Conservation (phyloP, 148 eudicot species). For the Polygonum aviculare region DNA sequence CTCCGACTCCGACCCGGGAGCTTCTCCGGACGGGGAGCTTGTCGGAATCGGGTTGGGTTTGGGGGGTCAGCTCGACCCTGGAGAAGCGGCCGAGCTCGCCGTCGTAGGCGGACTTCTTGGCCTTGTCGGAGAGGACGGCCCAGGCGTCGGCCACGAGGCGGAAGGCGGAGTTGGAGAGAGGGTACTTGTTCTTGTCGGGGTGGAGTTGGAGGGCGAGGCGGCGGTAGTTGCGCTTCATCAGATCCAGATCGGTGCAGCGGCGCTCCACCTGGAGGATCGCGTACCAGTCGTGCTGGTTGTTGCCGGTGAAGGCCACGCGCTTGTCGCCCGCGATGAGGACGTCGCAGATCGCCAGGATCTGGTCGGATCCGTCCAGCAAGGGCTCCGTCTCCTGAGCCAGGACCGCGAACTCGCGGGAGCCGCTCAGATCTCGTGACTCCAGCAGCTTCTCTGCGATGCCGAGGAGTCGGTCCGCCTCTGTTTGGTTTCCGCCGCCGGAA, state of each 20-base stretch:
- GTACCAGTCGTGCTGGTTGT: conserved; percentile 61
- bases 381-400: conserved; percentile 86
- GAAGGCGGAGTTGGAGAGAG: conserved; percentile 63
- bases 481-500: conserved; percentile 15
- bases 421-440: conserved; percentile 44
- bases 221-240: conserved; percentile 60
- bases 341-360: conserved; percentile 78
- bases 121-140: conserved; percentile 45
- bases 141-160: conserved; percentile 78
- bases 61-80: conserved; percentile 34
- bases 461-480: conserved; percentile 65
- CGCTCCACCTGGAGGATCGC: conserved; percentile 52
- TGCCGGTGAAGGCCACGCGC: conserved; percentile 18
- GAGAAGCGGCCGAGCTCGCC: conserved; percentile 29
- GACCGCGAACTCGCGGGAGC: conserved; percentile 76
- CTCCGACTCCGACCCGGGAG: conserved; percentile 13
- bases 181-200: conserved; percentile 68
- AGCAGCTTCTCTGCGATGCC: conserved; percentile 76
- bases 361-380: conserved; percentile 62
- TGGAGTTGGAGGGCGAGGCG: conserved; percentile 70
- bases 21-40: conserved; percentile 52
- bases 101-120: conserved; percentile 29
- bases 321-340: conserved; percentile 59
- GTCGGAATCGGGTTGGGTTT: conserved; percentile 10
- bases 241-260: conserved; percentile 39